phyloP scores from a whole-genome alignment of 2,329 filamentous ascomycete species.

The Hypoxylon sp. region DNA sequence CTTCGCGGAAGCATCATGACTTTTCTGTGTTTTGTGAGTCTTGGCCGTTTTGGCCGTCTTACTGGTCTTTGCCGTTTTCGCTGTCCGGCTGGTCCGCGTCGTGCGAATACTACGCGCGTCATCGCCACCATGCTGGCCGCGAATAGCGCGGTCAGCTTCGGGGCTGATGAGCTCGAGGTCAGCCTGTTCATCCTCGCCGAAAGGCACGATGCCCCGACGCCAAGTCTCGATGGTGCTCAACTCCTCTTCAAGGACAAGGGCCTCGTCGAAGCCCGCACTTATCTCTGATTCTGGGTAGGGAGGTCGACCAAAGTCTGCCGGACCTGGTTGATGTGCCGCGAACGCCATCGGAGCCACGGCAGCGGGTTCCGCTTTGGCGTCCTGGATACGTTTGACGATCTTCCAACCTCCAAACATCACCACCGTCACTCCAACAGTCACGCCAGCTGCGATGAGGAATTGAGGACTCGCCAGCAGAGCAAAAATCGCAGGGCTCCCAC shows the following conservation, averaged over 20 bases:
- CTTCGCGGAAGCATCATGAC: conserved; percentile 38
- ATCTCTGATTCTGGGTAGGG: conserved; percentile 46
- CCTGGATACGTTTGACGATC: conserved; percentile 87
- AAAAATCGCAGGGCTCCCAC: conserved; percentile 86
- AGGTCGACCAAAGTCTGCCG: conserved; percentile 17
- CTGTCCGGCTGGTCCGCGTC: conserved; percentile 47
- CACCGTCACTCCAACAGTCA: conserved; percentile 92
- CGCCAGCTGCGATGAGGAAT: conserved; percentile 91
- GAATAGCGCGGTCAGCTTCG: conserved; percentile 62
- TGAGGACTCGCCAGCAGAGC: conserved; percentile 89
- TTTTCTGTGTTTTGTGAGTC: conserved; percentile 46
- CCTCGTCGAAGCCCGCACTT: conserved; percentile 62
- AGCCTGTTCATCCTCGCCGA: conserved; percentile 60
- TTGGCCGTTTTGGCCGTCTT: conserved; percentile 50
- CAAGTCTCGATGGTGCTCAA: conserved; percentile 70
- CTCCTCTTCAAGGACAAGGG: conserved; percentile 69
- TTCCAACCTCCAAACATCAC: conserved; percentile 97
- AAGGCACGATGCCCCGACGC: conserved; percentile 67
- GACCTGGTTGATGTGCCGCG: conserved; percentile 37
- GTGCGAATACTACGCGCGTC: conserved; percentile 51
- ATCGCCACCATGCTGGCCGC: conserved; percentile 57
- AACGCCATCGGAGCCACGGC: conserved; percentile 51
- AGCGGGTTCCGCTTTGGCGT: conserved; percentile 49
- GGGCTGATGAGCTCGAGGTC: conserved; percentile 71
- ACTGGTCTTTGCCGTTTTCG: conserved; percentile 49